Conservation (phyloP, 768 basidiomycete genomes). For the Boletus sp. region DNA sequence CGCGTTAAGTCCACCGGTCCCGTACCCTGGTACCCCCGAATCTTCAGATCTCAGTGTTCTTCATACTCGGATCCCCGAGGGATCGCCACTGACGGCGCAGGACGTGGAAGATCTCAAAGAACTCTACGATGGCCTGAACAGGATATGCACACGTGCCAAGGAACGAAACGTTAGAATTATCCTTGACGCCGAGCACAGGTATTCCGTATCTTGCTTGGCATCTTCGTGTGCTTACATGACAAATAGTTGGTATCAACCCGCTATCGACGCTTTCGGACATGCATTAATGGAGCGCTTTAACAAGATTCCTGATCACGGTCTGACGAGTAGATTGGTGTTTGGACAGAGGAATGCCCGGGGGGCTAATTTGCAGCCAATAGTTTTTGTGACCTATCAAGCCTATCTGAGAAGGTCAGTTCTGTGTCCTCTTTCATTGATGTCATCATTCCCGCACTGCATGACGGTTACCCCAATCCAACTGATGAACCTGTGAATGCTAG, state of each 20-base stretch:
- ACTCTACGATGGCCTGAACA: slow-evolving; percentile 58
- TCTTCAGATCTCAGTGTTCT: slow-evolving; percentile 59
- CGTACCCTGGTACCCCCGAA: slow-evolving; percentile 70
- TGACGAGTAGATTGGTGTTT: slow-evolving; percentile 2
- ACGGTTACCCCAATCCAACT: not conserved
- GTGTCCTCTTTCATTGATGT: not conserved
- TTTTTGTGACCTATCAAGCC: slow-evolving; percentile 88
- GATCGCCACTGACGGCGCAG: slow-evolving; percentile 40
- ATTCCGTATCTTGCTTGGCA: not conserved
- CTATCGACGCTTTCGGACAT: slow-evolving; percentile 77
- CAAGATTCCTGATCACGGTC: slow-evolving; percentile 25
- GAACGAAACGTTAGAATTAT: slow-evolving; percentile 65
- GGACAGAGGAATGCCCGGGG: not conserved
- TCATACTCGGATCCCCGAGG: slow-evolving; percentile 16
- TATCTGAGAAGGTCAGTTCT: slow-evolving; percentile 68
- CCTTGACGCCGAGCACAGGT: slow-evolving; percentile 86
- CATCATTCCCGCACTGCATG: not conserved
- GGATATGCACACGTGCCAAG: slow-evolving; percentile 64
- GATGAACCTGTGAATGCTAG: slow-evolving; percentile 34
- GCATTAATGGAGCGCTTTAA: slow-evolving; percentile 81
- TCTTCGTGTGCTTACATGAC: slow-evolving; percentile 4
- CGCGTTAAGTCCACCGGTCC: slow-evolving; percentile 33
- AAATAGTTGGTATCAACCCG: slow-evolving; percentile 65
- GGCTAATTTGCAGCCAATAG: slow-evolving; percentile 56
- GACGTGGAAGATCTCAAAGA: slow-evolving; percentile 63